Percentiles rank a stretch among this genome's conserved stretches.
These are phyloP conservation scores for Trichoderma oligosporum DNA, from an alignment of 2,329 filamentous ascomycete genomes.

Conservation along the genomic window DNA sequence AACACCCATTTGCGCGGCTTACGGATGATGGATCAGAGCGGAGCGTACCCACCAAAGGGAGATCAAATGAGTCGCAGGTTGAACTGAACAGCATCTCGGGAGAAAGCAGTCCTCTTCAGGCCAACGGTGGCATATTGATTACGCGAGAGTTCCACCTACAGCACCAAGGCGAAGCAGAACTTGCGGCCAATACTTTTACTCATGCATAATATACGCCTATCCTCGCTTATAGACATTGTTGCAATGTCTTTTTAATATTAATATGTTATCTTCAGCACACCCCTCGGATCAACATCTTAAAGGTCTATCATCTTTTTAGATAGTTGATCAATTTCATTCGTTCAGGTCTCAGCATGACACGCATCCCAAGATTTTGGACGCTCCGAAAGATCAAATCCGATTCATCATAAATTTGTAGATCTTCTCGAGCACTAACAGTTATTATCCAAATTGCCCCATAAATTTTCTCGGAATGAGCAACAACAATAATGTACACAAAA, in stretches of 20 bases:
- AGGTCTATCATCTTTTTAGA: neutral
- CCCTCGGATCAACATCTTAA: too few species aligned
- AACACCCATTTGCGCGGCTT: constrained; percentile 18
- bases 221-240: too few species aligned
- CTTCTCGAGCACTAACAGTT: neutral
- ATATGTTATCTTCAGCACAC: too few species aligned
- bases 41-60: neutral
- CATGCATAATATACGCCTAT: too few species aligned
- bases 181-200: too few species aligned
- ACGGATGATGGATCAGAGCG: constrained; percentile 14
- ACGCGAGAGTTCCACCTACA: constrained; percentile 18
- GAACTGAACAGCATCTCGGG: constrained; percentile 7
- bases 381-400: too few species aligned
- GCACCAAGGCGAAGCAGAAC: neutral
- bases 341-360: too few species aligned
- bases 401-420: neutral
- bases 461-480: neutral
- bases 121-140: constrained; percentile 17
- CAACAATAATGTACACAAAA: too few species aligned
- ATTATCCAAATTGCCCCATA: neutral
- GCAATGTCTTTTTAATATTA: too few species aligned
- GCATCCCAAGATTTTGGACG: too few species aligned
- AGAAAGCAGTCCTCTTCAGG: neutral
- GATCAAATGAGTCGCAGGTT: neutral
- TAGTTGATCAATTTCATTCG: too few species aligned